Evolutionary conservation across 2,329 filamentous ascomycete genomes (phyloP), one percentile per base, ranked within the genome.

Genomic region (Clarireedia hainanense): DNA sequence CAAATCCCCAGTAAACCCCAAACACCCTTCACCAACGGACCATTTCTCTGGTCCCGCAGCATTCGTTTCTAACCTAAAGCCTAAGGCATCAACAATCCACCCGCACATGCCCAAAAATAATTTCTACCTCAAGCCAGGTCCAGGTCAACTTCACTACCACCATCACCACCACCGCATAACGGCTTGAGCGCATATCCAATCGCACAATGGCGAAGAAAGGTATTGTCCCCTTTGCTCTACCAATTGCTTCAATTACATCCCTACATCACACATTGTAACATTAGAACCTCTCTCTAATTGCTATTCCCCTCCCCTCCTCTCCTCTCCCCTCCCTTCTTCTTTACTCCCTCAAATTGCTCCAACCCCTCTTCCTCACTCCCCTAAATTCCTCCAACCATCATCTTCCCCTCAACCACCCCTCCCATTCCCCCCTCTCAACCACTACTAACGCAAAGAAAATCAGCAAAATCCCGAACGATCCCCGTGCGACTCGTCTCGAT

Each of bases 401-500:
- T 6, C 46, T 6, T 26, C 34, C 34, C 34, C 34, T 12, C 6
- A 30, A 42, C 14, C 17, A 30, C 6, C 10, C 3, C 20, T 17
- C 37, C 43, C 10, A 2, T n/a, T 6, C 3, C 14, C 15, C 9
- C 3, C 23, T 10, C 45, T 6, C 23, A 30, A 7, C 5, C 27
- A 30, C 20, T 23, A 12, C 20, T 40, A n/a, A 17, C 4, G 5
- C 14, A 10, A 10, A n/a, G 3, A 39, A 47, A 20, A 20, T 20
- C 55, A 70, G 68, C 54, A 27, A 97, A 97, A 79, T 89, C 91
- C 69, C 90, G 95, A 72, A 86, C 92, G 64, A 86, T 99, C 71
- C 83, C 89, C 70, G 92, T 96, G 72, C 91, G 94, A 71, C 86
- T 99, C 64, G 79, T 99, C 72, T 96, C 91, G 61, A 99, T 99